phyloP scores from a whole-genome alignment of 1,284 basidiomycete genomes.

The Uromyces viciae-fabae region DNA sequence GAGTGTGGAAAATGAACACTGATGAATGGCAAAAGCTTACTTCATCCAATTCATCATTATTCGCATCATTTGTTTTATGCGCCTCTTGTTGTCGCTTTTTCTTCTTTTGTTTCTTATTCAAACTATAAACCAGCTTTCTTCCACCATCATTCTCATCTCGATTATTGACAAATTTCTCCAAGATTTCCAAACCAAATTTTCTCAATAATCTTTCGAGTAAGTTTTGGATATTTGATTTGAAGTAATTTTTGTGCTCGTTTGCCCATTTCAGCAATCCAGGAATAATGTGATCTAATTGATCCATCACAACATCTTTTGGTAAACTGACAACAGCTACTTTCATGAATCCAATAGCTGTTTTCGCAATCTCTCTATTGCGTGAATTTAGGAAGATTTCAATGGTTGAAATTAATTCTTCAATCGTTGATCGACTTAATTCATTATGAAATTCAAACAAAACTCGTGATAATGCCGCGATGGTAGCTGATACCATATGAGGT shows the following conservation, averaged over 20 bases:
- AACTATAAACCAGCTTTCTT: conserved; percentile 78
- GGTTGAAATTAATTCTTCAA: conserved; percentile 74
- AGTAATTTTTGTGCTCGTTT: conserved; percentile 97
- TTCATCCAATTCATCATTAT: conserved; percentile 54
- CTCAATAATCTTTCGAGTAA: conserved; percentile 94
- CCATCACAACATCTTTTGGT: conserved; percentile 66
- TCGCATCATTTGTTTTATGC: conserved; percentile 52
- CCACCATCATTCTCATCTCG: conserved; percentile 58
- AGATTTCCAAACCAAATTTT: conserved; percentile 80
- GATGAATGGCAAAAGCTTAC: conserved; percentile 32
- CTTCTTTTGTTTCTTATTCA: conserved; percentile 81
- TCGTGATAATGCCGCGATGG: conserved; percentile 86
- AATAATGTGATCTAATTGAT: conserved; percentile 73
- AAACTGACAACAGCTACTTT: conserved; percentile 89
- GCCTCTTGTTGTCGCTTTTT: conserved; percentile 53
- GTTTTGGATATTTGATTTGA: conserved; percentile 93
- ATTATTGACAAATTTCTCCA: conserved; percentile 58
- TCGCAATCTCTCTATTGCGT: conserved; percentile 95
- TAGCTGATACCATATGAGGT: conserved; percentile 98
- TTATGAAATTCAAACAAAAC: conserved; percentile 93
- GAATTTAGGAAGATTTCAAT: conserved; percentile 84
- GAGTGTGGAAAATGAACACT: not conserved
- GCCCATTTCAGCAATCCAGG: conserved; percentile 85
- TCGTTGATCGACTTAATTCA: conserved; percentile 63
- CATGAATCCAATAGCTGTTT: conserved; percentile 88